Conservation (phyloP, 140 eudicot species). For the Bidens hawaiensis region DNA sequence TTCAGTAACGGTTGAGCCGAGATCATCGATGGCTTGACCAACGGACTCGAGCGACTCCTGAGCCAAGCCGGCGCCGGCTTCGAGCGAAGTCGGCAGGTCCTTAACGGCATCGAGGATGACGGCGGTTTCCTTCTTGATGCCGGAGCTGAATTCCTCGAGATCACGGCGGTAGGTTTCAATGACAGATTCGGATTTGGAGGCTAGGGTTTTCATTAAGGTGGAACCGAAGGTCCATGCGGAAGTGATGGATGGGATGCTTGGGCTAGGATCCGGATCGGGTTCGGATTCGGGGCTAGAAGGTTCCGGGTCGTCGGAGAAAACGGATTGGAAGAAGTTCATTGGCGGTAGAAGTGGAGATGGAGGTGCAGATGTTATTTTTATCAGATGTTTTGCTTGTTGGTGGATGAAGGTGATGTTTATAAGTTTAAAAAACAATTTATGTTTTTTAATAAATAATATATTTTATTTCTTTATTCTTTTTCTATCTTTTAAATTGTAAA, state of each 20-base stretch:
- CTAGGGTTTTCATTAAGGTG: slow-evolving; percentile 51
- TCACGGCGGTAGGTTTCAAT: slow-evolving; percentile 75
- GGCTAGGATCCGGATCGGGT: slow-evolving; percentile 23
- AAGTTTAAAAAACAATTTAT: too few species aligned
- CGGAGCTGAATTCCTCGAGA: slow-evolving; percentile 77
- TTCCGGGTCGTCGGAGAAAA: slow-evolving; percentile 71
- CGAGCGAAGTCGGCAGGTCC: slow-evolving; percentile 66
- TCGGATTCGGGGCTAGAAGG: slow-evolving; percentile 32
- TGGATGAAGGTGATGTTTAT: too few species aligned
- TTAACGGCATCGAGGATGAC: slow-evolving; percentile 58
- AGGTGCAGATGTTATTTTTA: too few species aligned
- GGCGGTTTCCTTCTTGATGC: slow-evolving; percentile 63
- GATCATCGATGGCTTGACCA: slow-evolving; percentile 75
- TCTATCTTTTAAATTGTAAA: too few species aligned
- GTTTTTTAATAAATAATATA: too few species aligned
- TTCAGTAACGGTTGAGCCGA: slow-evolving; percentile 51
- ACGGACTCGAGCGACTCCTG: slow-evolving; percentile 80
- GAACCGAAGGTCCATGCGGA: slow-evolving; percentile 72
- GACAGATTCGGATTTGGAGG: slow-evolving; percentile 74
- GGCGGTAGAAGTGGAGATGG: too few species aligned
- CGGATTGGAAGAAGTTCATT: slow-evolving; percentile 95
- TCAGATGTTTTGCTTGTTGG: too few species aligned
- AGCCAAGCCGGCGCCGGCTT: slow-evolving; percentile 80
- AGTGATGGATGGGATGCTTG: slow-evolving; percentile 31
- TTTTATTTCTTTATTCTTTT: too few species aligned